These are phyloP conservation scores for Pythium aquatile DNA, from an alignment of 352 stramenopile genomes.

Conservation along the genomic window DNA sequence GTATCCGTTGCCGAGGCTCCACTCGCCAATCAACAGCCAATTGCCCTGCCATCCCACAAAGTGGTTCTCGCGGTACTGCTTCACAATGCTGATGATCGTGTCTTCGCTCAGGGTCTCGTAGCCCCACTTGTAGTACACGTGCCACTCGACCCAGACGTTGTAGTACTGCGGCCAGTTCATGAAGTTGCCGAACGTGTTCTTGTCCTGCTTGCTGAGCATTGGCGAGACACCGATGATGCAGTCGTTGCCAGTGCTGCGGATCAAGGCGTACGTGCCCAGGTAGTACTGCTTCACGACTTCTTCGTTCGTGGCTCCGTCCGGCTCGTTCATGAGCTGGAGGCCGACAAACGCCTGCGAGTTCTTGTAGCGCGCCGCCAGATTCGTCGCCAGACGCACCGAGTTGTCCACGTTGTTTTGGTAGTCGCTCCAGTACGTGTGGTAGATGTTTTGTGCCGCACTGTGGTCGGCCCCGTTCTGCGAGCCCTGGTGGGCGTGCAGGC, in stretches of 20 bases:
- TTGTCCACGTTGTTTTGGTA: slow-evolving; percentile 26
- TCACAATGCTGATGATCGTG: slow-evolving; percentile 15
- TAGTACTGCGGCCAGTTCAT: slow-evolving; percentile 18
- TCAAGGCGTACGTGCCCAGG: slow-evolving; percentile 31
- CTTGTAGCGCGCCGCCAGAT: slow-evolving; percentile 44
- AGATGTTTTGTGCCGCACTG: slow-evolving; percentile 29
- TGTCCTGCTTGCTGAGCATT: slow-evolving; percentile 16
- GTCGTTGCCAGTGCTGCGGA: slow-evolving; percentile 34
- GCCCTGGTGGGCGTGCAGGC: slow-evolving; percentile 48
- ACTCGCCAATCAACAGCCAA: slow-evolving; percentile 48
- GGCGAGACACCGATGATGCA: slow-evolving; percentile 25
- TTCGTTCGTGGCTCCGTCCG: slow-evolving; percentile 23
- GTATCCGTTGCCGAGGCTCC: slow-evolving; percentile 31
- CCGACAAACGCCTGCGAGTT: slow-evolving; percentile 46
- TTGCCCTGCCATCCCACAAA: slow-evolving; percentile 30
- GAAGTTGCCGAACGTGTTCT: slow-evolving; percentile 22
- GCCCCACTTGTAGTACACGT: slow-evolving; percentile 34
- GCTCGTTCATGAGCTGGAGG: slow-evolving; percentile 58
- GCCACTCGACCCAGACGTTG: slow-evolving; percentile 35
- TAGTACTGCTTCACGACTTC: slow-evolving; percentile 45
- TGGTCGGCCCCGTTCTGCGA: slow-evolving; percentile 63
- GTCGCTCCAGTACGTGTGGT: slow-evolving; percentile 27
- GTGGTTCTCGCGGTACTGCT: slow-evolving; percentile 13
- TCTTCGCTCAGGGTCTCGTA: slow-evolving; percentile 18
- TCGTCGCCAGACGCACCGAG: slow-evolving; percentile 38